phyloP scores from a whole-genome alignment of 768 basidiomycete genomes.

The Phylloporus sp. region DNA sequence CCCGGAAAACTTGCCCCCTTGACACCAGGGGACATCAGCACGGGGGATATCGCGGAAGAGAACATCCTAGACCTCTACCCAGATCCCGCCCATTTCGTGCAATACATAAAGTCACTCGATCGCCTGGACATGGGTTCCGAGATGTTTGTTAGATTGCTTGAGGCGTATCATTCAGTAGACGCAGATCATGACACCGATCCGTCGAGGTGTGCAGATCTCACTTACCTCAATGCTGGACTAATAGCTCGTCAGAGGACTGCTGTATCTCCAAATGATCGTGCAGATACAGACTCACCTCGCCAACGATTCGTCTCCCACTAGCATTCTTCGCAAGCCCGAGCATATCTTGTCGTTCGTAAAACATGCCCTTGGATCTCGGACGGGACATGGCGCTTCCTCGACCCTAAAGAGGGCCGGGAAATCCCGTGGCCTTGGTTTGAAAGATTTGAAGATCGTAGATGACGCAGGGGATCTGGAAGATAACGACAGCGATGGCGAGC shows the following conservation, averaged over 20 bases:
- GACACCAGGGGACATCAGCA: conserved; percentile 45
- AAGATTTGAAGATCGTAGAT: conserved; percentile 36
- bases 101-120: conserved; percentile 58
- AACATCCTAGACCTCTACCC: conserved; percentile 68
- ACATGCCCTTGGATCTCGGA: conserved; percentile 57
- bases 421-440: conserved; percentile 25
- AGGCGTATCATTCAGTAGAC: conserved; percentile 48
- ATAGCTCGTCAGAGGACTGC: conserved; percentile 46
- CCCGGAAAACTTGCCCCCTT: conserved; percentile 39
- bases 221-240: background rate
- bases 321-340: conserved; percentile 55
- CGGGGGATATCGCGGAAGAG: conserved; percentile 36
- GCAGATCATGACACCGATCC: conserved; percentile 20
- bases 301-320: conserved; percentile 46
- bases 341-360: conserved; percentile 82
- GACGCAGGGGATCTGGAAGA: conserved; percentile 39
- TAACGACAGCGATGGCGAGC: conserved; percentile 54
- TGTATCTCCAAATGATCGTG: conserved; percentile 75
- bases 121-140: conserved; percentile 66
- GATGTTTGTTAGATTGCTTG: conserved; percentile 69
- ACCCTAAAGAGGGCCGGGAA: conserved; percentile 2
- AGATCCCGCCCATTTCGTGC: conserved; percentile 65
- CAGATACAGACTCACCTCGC: conserved; percentile 73
- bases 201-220: conserved; percentile 14
- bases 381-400: background rate